phyloP scores from a whole-genome alignment of 2,329 filamentous ascomycete genomes.

The Neonectria faginata region DNA sequence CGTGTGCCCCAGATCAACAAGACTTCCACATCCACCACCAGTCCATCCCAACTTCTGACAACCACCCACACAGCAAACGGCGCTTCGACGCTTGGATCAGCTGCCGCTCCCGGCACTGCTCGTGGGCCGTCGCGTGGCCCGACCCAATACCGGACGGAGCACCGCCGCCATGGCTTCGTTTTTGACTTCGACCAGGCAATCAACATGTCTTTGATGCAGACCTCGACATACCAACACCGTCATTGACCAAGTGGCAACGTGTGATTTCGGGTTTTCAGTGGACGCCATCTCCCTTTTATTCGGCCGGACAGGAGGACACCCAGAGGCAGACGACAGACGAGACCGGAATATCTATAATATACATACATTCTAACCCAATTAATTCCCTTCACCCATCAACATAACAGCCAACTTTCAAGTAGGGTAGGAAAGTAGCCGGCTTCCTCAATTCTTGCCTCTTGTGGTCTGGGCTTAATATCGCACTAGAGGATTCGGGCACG shows the following conservation, averaged over 20 bases:
- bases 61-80: slow-evolving; percentile 37
- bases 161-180: slow-evolving; percentile 34
- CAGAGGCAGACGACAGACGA: slow-evolving; percentile 14
- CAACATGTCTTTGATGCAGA: slow-evolving; percentile 23
- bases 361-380: slow-evolving; percentile 5
- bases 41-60: slow-evolving; percentile 43
- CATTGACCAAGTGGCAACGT: slow-evolving; percentile 13
- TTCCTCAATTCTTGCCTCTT: slow-evolving; percentile 17
- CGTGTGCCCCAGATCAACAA: slow-evolving; percentile 9
- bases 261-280: slow-evolving; percentile 20
- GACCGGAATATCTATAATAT: slow-evolving; percentile 13
- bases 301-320: slow-evolving; percentile 28
- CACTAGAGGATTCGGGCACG: slow-evolving; percentile 30
- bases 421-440: background rate
- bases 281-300: background rate
- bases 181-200: slow-evolving; percentile 37
- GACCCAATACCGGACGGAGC: slow-evolving; percentile 35
- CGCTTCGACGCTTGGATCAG: slow-evolving; percentile 42
- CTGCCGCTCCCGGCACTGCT: slow-evolving; percentile 36
- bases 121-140: slow-evolving; percentile 46
- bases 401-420: background rate
- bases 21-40: slow-evolving; percentile 12
- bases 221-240: slow-evolving; percentile 19
- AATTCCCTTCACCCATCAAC: slow-evolving; percentile 4
- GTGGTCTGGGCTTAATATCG: slow-evolving; percentile 26